A percentile compares a stretch with the other conserved stretches of the same genome.
phyloP scores from a whole-genome alignment of 2,329 filamentous ascomycete genomes.

The Colletotrichum paranaense region DNA sequence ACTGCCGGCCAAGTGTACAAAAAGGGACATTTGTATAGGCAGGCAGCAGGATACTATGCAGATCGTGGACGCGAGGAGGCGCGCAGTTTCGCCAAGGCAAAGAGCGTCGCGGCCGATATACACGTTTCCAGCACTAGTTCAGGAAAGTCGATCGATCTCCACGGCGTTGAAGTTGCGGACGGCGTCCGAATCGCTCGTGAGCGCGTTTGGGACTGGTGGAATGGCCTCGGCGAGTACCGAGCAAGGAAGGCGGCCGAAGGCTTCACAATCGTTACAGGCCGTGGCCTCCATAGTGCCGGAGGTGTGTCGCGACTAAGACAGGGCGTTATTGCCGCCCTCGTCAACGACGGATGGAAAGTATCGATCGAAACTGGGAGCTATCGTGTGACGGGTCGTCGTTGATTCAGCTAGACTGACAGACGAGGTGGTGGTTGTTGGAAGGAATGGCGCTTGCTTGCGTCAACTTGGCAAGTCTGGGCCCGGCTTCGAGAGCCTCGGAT shows the following conservation, averaged over 20 bases:
- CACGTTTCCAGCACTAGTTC: constrained; percentile 77
- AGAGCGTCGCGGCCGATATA: constrained; percentile 75
- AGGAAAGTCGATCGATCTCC: constrained; percentile 75
- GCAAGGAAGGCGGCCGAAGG: constrained; percentile 61
- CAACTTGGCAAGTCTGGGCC: neutral
- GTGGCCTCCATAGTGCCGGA: constrained; percentile 81
- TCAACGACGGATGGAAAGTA: constrained; percentile 85
- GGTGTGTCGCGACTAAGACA: constrained; percentile 82
- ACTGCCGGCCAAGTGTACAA: constrained; percentile 55
- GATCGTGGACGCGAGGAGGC: constrained; percentile 75
- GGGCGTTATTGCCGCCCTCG: constrained; percentile 81
- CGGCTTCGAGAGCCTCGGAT: neutral
- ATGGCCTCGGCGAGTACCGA: constrained; percentile 72
- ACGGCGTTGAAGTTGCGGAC: constrained; percentile 84
- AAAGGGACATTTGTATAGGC: constrained; percentile 74
- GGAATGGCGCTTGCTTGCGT: constrained; percentile 1
- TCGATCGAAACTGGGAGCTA: constrained; percentile 78
- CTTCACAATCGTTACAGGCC: constrained; percentile 83
- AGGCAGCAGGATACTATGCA: constrained; percentile 81
- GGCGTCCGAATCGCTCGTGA: constrained; percentile 81
- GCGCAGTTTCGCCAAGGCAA: constrained; percentile 66
- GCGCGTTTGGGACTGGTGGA: constrained; percentile 81
- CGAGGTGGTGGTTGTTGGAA: neutral
- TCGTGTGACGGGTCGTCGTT: constrained; percentile 71
- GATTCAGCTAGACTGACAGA: constrained; percentile 28